Conservation (phyloP, 2,329 filamentous ascomycete genomes). For the Talaromyces sp. region DNA sequence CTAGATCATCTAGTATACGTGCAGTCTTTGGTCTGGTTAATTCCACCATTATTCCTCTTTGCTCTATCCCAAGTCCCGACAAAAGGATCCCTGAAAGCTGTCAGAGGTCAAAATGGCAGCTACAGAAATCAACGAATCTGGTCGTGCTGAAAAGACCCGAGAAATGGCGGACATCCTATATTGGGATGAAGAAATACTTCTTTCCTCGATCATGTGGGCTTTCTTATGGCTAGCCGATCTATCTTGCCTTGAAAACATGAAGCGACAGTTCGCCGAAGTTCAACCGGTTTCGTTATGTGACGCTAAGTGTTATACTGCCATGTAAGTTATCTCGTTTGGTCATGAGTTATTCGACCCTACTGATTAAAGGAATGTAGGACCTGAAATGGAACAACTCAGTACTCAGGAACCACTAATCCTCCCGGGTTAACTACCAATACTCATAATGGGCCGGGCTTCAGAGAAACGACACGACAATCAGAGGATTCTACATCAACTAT, state of each 20-base stretch:
- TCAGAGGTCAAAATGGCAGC: background rate
- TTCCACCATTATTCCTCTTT: no score
- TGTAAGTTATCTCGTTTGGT: background rate
- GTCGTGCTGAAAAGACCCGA: background rate
- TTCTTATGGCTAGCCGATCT: background rate
- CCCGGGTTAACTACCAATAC: background rate
- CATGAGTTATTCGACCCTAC: background rate
- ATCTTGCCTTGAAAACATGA: background rate
- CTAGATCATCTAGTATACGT: background rate
- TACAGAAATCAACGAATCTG: background rate
- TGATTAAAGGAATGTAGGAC: background rate
- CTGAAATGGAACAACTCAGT: background rate
- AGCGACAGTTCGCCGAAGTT: background rate
- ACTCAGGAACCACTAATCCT: background rate
- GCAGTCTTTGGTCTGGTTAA: background rate
- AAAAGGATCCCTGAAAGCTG: background rate
- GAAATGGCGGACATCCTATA: background rate
- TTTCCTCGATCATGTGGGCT: background rate
- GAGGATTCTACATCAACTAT: background rate
- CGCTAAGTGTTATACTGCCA: background rate
- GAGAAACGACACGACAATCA: background rate
- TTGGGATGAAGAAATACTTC: background rate
- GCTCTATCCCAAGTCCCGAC: no score
- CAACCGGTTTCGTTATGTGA: background rate
- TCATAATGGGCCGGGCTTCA: background rate